Conservation (phyloP, 345 rosid species). For the Chamaenerion angustifolium region DNA sequence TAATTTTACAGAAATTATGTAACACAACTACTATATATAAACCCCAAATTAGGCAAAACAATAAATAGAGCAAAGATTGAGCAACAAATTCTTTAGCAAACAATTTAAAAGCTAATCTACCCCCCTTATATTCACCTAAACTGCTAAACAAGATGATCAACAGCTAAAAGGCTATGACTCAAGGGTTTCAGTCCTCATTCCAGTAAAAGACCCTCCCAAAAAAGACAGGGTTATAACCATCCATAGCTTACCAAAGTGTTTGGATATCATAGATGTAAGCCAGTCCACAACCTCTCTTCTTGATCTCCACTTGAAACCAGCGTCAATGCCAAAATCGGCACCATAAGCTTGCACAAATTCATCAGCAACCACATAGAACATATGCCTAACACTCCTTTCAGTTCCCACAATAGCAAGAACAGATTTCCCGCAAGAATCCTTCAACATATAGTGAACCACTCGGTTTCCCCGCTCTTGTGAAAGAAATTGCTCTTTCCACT, state of each 20-base stretch:
- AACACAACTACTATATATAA: not conserved
- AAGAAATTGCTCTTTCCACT: conserved; percentile 35
- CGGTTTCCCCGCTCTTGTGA: conserved; percentile 31
- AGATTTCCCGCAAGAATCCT: conserved; percentile 17
- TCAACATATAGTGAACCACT: conserved; percentile 32
- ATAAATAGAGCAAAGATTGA: too few relatives aligned
- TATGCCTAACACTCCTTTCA: conserved; percentile 46
- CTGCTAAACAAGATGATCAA: too few relatives aligned
- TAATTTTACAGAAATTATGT: not conserved
- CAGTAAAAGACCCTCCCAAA: not conserved
- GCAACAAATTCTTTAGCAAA: too few relatives aligned
- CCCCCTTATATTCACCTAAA: too few relatives aligned
- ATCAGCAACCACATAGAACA: conserved; percentile 25
- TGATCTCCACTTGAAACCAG: conserved; percentile 28
- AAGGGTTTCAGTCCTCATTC: too few relatives aligned
- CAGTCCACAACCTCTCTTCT: conserved; percentile 42
- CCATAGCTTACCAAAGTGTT: conserved; percentile 42
- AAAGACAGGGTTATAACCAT: conserved; percentile 35
- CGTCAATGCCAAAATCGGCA: conserved; percentile 9
- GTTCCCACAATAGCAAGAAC: conserved; percentile 33
- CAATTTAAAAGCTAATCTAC: too few relatives aligned
- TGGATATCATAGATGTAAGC: conserved; percentile 32
- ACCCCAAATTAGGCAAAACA: too few relatives aligned
- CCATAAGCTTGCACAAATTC: conserved; percentile 21
- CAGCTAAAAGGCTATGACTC: too few relatives aligned